Conservation (phyloP, 2,329 filamentous ascomycete species). For the Colletotrichum melonis region DNA sequence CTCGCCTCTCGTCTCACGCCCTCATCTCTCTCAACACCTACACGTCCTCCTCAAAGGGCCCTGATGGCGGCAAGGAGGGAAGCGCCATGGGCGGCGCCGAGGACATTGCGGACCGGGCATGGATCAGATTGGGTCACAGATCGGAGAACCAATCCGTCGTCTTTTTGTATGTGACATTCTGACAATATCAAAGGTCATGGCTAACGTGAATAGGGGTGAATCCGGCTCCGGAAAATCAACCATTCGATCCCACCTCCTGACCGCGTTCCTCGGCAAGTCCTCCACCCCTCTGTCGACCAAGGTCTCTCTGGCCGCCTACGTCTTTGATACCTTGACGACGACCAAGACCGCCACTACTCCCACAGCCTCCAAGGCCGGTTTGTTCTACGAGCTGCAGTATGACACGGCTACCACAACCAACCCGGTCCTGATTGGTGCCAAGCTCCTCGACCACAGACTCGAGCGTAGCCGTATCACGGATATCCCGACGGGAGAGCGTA, state of each 20-base stretch:
- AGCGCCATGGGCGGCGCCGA: conserved; percentile 94
- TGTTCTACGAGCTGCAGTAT: conserved; percentile 97
- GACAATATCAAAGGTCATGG: neutral
- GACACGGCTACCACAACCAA: conserved; percentile 87
- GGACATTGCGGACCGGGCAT: conserved; percentile 89
- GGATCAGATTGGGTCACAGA: conserved; percentile 84
- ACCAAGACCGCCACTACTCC: conserved; percentile 97
- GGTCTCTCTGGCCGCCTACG: conserved; percentile 90
- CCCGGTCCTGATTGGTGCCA: conserved; percentile 91
- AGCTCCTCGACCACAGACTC: conserved; percentile 91
- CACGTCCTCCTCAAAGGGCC: conserved; percentile 86
- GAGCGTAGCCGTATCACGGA: conserved; percentile 92
- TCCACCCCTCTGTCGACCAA: conserved; percentile 94
- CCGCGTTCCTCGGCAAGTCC: conserved; percentile 87
- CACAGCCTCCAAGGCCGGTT: conserved; percentile 92
- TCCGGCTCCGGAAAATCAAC: conserved; percentile 97
- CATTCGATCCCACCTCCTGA: conserved; percentile 87
- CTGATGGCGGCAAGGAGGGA: conserved; percentile 90
- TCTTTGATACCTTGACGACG: conserved; percentile 96
- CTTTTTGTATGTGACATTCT: conserved; percentile 78
- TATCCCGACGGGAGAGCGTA: conserved; percentile 94
- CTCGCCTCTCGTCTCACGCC: conserved; percentile 89
- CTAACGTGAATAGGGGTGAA: conserved; percentile 75
- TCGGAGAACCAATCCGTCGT: conserved; percentile 94
- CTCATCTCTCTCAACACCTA: conserved; percentile 96